Evolutionary conservation across 768 basidiomycete genomes (phyloP).

Genomic region (Podaxis sp.): DNA sequence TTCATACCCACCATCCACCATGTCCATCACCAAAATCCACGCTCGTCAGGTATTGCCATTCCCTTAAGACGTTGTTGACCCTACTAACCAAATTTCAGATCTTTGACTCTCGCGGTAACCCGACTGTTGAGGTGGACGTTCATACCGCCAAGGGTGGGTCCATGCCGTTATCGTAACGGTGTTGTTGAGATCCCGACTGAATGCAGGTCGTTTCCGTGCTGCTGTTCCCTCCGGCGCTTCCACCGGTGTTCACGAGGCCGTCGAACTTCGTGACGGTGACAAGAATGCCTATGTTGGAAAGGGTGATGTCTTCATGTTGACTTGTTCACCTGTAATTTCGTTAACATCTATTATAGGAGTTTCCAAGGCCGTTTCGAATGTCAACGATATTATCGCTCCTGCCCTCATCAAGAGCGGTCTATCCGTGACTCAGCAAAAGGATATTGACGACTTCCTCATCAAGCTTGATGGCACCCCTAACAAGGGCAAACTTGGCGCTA

Average conservation of each 20-base stretch:
- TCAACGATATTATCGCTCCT: constrained; percentile 89
- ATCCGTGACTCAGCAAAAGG: constrained; percentile 87
- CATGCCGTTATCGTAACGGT: background rate
- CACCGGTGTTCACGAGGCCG: constrained; percentile 96
- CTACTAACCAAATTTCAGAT: constrained; percentile 54
- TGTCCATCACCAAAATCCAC: constrained; percentile 91
- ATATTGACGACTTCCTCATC: constrained; percentile 97
- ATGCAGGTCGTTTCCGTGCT: constrained; percentile 84
- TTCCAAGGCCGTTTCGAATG: constrained; percentile 88
- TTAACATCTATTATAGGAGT: constrained; percentile 63
- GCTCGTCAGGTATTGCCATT: constrained; percentile 77
- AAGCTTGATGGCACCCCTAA: constrained; percentile 96
- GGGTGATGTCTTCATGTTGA: constrained; percentile 49
- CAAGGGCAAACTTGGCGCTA: constrained; percentile 99
- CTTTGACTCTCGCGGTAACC: constrained; percentile 99
- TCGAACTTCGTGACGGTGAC: constrained; percentile 97
- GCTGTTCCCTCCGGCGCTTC: constrained; percentile 98
- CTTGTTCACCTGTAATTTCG: background rate
- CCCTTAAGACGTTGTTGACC: constrained; percentile 6
- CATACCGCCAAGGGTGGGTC: constrained; percentile 78
- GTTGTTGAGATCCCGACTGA: background rate
- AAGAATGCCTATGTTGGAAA: constrained; percentile 94
- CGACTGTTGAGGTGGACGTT: constrained; percentile 93
- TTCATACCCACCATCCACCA: constrained; percentile 42
- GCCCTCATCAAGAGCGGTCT: constrained; percentile 83